Evolutionary conservation across 352 stramenopile species (phyloP), one percentile per base, ranked within the genome.

Genomic region (Plasmopara viticola): DNA sequence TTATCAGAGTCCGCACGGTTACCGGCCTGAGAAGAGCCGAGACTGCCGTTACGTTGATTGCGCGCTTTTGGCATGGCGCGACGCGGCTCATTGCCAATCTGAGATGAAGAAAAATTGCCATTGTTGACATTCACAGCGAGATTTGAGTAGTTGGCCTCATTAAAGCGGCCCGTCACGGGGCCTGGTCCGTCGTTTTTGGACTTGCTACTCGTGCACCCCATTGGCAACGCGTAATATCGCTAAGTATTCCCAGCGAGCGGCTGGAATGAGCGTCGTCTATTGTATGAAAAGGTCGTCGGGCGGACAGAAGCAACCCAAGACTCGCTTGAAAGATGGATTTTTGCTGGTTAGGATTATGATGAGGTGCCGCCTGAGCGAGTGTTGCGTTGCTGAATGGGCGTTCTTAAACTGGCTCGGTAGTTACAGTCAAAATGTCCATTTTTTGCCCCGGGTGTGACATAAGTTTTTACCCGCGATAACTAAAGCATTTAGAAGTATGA

Each of bases 1-100:
- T 71, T 74, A 45, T 87, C 73, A 44, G 72, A 79, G 37, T 62
- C 68, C 0, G 59, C 40, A 34, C 48, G 51, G 29, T 48, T 65
- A 51, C 42, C 44, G 15, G 30, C 30, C 17, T 31, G 49, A 8
- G 63, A 62, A 14, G 54, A 38, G 15, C 46, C 51, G 2, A 56
- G n/a, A 29, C 58, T 62, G 18, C 20, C 35, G 18, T 62, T 60
- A 44, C 63, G 63, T 34, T 39, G 31, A 14, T 66, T 59, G 50
- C 46, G 47, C 12, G 17, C 38, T 2, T 31, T 28, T 5, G 56
- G 57, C 5, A 33, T 47, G 12, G 56, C 31, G 34, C 53, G 54
- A 18, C 58, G 50, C 28, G 44, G 43, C 39, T 44, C 35, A 30
- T 58, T 51, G 13, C 48, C 48, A 34, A 55, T 59, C 17, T 56